Base-by-base conservation (phyloP, 1,284 basidiomycete species). In the Melampsora occidentalis region DNA sequence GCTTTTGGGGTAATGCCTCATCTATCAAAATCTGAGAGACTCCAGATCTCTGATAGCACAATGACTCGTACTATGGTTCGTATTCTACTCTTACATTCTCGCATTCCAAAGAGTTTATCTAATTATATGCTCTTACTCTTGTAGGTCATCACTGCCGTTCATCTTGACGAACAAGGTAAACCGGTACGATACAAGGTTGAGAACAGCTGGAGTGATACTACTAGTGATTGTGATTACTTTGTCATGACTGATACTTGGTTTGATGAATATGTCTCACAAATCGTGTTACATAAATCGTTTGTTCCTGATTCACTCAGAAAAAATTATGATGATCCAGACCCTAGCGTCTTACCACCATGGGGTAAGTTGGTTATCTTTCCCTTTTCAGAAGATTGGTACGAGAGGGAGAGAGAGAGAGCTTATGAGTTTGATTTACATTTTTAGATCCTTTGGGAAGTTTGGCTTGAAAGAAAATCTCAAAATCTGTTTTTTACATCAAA, bases 111-210 rank as follows among this genome's bases (percentile, higher is more conserved):
- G 5, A 14, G 0, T 46, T 46, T 46, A 46, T 16, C 42, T 46
- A 9, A 46, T 12, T 42, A 12, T 68, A 14, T 18, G 10, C 22
- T 16, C 57, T 33, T 14, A 39, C 49, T 66, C 78, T 83, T 83
- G 12, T 84, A 94, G 93, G 92, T 94, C 69, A 94, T 97, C 81
- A 90, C 91, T 25, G 94, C 88, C 25, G 93, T 94, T n/a, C 93
- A 96, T 82, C 85, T 97, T 71, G 92, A 94, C 81, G 81, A 84
- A 18, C 84, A 85, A 46, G 93, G 92, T 65, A 88, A 88, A 77
- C 90, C 93, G 0, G 84, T 94, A 46, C 87, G 93, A 14, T 98
- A 93, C 87, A 91, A 93, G 84, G 92, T 97, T 14, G 94, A 98
- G 86, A 98, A 98, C 85, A 91, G 89, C 12, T 98, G 95, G 96